Conservation (phyloP, 768 basidiomycete species). For the Termitomyces sp. region DNA sequence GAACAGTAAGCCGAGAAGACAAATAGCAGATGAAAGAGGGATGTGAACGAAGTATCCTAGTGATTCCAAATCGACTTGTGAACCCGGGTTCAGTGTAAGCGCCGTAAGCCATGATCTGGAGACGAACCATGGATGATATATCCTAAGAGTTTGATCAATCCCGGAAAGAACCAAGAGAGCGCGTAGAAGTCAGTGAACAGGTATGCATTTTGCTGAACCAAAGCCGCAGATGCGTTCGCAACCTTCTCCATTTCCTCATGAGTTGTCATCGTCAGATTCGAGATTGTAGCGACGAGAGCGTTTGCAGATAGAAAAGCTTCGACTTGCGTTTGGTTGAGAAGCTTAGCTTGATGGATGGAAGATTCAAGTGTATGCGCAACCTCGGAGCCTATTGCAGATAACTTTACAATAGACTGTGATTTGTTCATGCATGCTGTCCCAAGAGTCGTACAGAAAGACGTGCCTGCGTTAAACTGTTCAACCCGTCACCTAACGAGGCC, state of each 20-base stretch:
- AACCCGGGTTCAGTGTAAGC: background rate
- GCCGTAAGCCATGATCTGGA: background rate
- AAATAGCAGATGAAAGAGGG: slow-evolving; percentile 27
- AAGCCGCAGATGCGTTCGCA: slow-evolving; percentile 37
- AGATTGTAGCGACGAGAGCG: slow-evolving; percentile 34
- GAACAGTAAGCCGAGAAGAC: slow-evolving; percentile 29
- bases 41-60: slow-evolving; percentile 26
- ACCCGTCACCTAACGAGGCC: slow-evolving; percentile 11
- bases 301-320: slow-evolving; percentile 34
- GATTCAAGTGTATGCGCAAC: slow-evolving; percentile 30
- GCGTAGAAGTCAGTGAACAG: slow-evolving; percentile 5
- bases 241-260: slow-evolving; percentile 46
- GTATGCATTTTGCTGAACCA: slow-evolving; percentile 30
- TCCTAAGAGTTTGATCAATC: slow-evolving; percentile 9
- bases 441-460: background rate
- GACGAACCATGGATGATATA: slow-evolving; percentile 13
- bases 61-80: slow-evolving; percentile 29
- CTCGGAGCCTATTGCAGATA: slow-evolving; percentile 21
- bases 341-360: slow-evolving; percentile 18
- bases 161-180: slow-evolving; percentile 6
- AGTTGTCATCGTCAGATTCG: slow-evolving; percentile 36
- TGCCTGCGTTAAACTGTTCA: slow-evolving; percentile 16
- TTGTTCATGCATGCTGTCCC: background rate
- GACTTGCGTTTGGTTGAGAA: slow-evolving; percentile 29
- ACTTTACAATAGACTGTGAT: slow-evolving; percentile 19